These are phyloP conservation scores for Salicornia ramosissima DNA, from an alignment of 148 eudicot species.

Conservation along the genomic window DNA sequence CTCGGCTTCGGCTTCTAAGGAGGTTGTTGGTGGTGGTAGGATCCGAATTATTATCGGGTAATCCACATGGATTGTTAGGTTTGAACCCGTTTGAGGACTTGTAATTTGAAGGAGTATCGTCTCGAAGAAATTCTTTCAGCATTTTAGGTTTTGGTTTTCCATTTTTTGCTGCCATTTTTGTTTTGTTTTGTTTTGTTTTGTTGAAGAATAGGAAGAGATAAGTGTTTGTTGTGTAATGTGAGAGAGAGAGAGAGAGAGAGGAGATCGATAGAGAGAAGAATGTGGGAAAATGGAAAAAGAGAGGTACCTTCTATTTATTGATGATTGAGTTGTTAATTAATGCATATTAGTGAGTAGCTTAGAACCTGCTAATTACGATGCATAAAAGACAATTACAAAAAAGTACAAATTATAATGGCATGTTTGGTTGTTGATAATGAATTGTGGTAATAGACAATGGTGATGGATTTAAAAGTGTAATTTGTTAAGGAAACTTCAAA, in stretches of 20 bases:
- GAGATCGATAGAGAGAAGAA: neutral
- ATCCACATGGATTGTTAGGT: neutral
- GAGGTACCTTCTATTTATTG: conserved; percentile 15
- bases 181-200: neutral
- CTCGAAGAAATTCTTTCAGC: conserved; percentile 21
- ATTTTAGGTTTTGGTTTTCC: conserved; percentile 10
- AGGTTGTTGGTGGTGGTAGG: conserved; percentile 7
- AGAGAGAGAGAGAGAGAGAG: conserved; percentile 8
- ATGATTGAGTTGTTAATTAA: too few species aligned
- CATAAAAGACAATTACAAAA: too few species aligned
- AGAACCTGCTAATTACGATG: too few species aligned
- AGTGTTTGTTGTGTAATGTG: neutral
- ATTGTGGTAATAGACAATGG: too few species aligned
- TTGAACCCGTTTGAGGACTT: neutral
- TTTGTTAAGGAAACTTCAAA: too few species aligned
- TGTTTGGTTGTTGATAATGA: too few species aligned
- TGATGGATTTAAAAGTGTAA: too few species aligned
- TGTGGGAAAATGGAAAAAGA: conserved; percentile 12
- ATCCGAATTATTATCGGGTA: neutral
- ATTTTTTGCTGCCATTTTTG: neutral
- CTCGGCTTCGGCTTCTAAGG: conserved; percentile 30
- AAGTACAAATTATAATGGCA: too few species aligned
- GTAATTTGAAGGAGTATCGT: neutral
- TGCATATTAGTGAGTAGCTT: too few species aligned
- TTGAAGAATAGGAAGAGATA: neutral